These are phyloP conservation scores for Pythium chondricola DNA, from an alignment of 352 stramenopile genomes.

Conservation along the genomic window DNA sequence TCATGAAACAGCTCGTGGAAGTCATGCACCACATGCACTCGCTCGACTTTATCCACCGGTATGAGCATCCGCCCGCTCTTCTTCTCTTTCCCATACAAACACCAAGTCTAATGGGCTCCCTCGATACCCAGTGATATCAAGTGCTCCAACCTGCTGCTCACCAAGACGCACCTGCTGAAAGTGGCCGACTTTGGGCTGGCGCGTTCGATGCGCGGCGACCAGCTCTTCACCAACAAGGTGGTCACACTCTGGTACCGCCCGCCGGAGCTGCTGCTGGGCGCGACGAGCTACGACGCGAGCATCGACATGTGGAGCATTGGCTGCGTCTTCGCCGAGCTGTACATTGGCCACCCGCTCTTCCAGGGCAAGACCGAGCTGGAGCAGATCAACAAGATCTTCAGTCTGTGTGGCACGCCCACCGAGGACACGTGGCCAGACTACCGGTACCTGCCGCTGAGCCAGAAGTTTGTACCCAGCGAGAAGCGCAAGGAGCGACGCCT, in stretches of 20 bases:
- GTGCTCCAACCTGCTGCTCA: slow-evolving; percentile 87
- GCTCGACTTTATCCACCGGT: slow-evolving; percentile 84
- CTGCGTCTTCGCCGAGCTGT: slow-evolving; percentile 83
- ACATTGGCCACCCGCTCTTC: slow-evolving; percentile 82
- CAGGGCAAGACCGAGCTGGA: slow-evolving; percentile 85
- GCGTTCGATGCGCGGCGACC: slow-evolving; percentile 78
- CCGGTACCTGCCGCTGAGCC: slow-evolving; percentile 76
- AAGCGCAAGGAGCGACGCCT: slow-evolving; percentile 64
- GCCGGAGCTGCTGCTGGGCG: slow-evolving; percentile 91
- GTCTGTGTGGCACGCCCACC: slow-evolving; percentile 81
- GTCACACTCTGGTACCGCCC: slow-evolving; percentile 94
- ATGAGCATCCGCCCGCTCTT: too few relatives aligned
- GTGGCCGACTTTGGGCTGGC: slow-evolving; percentile 83
- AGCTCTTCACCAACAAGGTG: slow-evolving; percentile 94
- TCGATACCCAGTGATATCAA: slow-evolving; percentile 92
- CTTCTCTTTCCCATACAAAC: too few relatives aligned
- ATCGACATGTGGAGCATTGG: slow-evolving; percentile 96
- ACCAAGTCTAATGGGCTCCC: too few relatives aligned
- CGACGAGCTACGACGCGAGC: slow-evolving; percentile 89
- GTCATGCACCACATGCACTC: slow-evolving; percentile 88
- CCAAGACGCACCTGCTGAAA: slow-evolving; percentile 72
- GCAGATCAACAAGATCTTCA: slow-evolving; percentile 87
- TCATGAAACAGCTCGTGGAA: slow-evolving; percentile 83
- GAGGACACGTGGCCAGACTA: slow-evolving; percentile 81
- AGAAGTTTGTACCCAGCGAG: slow-evolving; percentile 80